Conservation (phyloP, 2,329 filamentous ascomycete species). For the Diaporthe batatas region DNA sequence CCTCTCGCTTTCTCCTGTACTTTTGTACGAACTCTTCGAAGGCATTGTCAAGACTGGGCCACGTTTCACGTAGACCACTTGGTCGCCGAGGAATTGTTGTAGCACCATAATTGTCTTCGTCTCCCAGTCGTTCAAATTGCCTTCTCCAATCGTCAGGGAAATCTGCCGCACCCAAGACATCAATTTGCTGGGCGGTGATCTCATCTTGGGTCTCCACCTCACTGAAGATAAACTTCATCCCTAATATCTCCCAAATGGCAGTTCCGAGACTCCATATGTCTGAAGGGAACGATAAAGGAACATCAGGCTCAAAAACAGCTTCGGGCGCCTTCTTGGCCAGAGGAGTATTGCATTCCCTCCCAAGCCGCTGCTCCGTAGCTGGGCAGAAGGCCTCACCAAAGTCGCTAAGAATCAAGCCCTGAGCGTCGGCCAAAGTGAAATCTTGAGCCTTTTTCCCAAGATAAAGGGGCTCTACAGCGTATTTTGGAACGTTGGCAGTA, state of each 20-base stretch:
- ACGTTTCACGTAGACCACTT: slow-evolving; percentile 42
- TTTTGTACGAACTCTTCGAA: slow-evolving; percentile 49
- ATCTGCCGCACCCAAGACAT: slow-evolving; percentile 39
- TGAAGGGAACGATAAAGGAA: neutral
- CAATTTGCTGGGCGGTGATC: slow-evolving; percentile 45
- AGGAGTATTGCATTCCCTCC: slow-evolving; percentile 44
- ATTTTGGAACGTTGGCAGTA: neutral
- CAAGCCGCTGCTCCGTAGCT: slow-evolving; percentile 43
- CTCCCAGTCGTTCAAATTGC: slow-evolving; percentile 11
- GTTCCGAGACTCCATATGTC: slow-evolving; percentile 46
- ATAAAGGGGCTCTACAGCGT: slow-evolving; percentile 17
- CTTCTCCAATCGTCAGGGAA: neutral
- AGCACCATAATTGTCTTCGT: neutral
- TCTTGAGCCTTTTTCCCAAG: slow-evolving; percentile 50
- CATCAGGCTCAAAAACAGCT: neutral
- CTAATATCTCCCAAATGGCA: slow-evolving; percentile 46
- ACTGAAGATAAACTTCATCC: slow-evolving; percentile 45
- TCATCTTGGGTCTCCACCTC: slow-evolving; percentile 42
- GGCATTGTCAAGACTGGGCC: slow-evolving; percentile 46
- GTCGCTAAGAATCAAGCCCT: slow-evolving; percentile 49
- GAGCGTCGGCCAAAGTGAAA: slow-evolving; percentile 48
- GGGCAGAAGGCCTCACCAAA: slow-evolving; percentile 52
- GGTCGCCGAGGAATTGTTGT: neutral
- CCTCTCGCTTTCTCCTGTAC: slow-evolving; percentile 43
- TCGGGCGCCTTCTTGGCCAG: slow-evolving; percentile 36